Conservation (phyloP, 768 basidiomycete species). For the Lactarius psammicola region DNA sequence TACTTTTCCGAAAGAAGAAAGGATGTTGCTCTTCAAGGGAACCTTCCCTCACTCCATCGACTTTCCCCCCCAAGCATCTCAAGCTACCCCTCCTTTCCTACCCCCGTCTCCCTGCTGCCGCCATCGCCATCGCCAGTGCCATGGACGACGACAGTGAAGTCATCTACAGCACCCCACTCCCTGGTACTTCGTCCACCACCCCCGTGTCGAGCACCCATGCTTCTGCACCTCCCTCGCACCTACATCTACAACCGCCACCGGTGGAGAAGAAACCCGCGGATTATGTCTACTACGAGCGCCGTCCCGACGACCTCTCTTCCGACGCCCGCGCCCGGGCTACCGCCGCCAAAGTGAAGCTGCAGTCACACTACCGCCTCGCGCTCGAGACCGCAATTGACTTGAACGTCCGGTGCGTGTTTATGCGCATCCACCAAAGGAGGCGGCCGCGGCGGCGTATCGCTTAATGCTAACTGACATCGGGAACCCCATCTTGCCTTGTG, state of each 20-base stretch:
- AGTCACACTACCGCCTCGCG: conserved; percentile 94
- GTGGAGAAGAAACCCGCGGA: conserved; percentile 49
- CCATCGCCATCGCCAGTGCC: not conserved
- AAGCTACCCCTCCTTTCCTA: too few relatives aligned
- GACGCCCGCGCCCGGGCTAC: conserved; percentile 82
- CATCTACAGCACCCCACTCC: conserved; percentile 28
- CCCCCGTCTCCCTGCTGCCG: too few relatives aligned
- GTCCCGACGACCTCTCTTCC: conserved; percentile 70
- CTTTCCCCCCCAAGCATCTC: too few relatives aligned
- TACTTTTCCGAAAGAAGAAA: too few relatives aligned
- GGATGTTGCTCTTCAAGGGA: too few relatives aligned
- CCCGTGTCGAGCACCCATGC: not conserved
- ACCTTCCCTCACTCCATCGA: too few relatives aligned
- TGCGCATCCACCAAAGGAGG: not conserved
- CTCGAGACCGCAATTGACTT: conserved; percentile 96
- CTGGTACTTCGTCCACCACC: conserved; percentile 5
- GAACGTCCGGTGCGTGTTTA: conserved; percentile 67
- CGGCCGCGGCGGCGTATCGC: too few relatives aligned
- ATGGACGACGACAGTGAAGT: conserved; percentile 24
- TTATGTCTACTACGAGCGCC: conserved; percentile 94
- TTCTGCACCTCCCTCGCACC: not conserved
- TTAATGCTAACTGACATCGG: not conserved
- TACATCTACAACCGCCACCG: not conserved
- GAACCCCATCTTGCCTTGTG: not conserved
- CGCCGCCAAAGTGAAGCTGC: conserved; percentile 89